These are phyloP conservation scores for Isatis lusitanica DNA, from an alignment of 441 rosid genomes.

Conservation along the genomic window DNA sequence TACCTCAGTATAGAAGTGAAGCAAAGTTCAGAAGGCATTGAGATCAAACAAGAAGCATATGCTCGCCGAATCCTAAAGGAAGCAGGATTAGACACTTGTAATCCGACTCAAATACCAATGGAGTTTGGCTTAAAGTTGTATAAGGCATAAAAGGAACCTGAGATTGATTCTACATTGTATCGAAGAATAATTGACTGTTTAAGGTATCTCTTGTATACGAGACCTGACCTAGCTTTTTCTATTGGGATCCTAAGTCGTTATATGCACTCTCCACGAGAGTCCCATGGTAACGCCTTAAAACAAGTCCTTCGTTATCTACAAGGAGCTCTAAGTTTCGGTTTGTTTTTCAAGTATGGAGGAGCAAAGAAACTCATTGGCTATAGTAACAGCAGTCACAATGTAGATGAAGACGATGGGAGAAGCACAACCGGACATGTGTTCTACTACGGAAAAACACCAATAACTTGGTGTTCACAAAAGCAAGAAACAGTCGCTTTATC, in stretches of 20 bases:
- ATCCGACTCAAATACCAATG: neutral
- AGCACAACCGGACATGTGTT: neutral
- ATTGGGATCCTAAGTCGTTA: neutral
- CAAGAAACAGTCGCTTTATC: neutral
- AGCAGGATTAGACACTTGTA: neutral
- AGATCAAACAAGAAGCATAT: neutral
- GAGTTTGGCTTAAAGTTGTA: neutral
- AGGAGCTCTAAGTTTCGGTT: neutral
- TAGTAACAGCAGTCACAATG: neutral
- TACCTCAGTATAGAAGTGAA: neutral
- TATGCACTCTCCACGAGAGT: neutral
- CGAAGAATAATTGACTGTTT: neutral
- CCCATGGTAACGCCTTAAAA: neutral
- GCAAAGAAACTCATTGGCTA: neutral
- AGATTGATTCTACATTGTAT: neutral
- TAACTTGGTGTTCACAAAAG: neutral
- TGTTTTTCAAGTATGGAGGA: neutral
- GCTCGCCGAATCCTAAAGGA: neutral
- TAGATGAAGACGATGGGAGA: neutral
- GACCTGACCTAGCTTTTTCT: too few relatives aligned
- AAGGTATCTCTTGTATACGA: neutral
- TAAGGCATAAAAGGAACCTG: neutral
- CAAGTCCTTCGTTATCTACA: neutral
- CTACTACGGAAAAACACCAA: neutral
- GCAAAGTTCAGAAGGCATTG: neutral